Base-by-base conservation (phyloP, 352 stramenopile species). In the Saprolegnia diclina region DNA sequence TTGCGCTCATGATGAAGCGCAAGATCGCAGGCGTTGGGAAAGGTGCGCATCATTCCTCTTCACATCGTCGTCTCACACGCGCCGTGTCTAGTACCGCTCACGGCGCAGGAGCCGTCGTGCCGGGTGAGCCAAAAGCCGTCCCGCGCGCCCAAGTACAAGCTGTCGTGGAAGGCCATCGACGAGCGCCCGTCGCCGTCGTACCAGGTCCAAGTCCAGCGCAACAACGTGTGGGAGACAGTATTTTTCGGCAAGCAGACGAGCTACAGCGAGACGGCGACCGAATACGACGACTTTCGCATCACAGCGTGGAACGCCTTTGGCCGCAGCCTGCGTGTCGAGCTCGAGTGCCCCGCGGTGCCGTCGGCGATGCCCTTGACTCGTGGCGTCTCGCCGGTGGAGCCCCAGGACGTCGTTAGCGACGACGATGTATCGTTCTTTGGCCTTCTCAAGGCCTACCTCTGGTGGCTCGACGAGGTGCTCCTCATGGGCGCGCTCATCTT, bases 381-480 rank as follows among this genome's bases (percentile, higher is more conserved):
- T n/a, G 42, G 42, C 42, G 13, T 59, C 3, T 22, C 24, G n/a
- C n/a, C 46, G n/a, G 2, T 5, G 5, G 2, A 29, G 2, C 29
- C 53, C 16, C 6, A 21, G 4, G 19, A n/a, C 5, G 21, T 16
- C 14, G 53, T 48, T 13, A 9, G 7, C 10, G n/a, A 29, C 40
- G 61, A 75, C 14, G 69, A 19, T 57, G 14, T 45, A 0, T 65
- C 76, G n/a, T 38, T 82, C 24, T 81, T 83, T 54, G 71, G 73
- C 10, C 40, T 85, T 50, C 65, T 92, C 32, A 89, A 87, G 63
- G 76, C 77, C 19, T 91, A 91, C 67, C 74, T 91, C 37, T 94
- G 85, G 83, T 94, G 86, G 86, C 75, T 94, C n/a, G 83, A 94
- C 56, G 86, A 94, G 63, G 83, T 80, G 3, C 88, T 94, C 50